Base-by-base conservation (phyloP, 805 yeast species). In the Sugiyamaella floridensis region DNA sequence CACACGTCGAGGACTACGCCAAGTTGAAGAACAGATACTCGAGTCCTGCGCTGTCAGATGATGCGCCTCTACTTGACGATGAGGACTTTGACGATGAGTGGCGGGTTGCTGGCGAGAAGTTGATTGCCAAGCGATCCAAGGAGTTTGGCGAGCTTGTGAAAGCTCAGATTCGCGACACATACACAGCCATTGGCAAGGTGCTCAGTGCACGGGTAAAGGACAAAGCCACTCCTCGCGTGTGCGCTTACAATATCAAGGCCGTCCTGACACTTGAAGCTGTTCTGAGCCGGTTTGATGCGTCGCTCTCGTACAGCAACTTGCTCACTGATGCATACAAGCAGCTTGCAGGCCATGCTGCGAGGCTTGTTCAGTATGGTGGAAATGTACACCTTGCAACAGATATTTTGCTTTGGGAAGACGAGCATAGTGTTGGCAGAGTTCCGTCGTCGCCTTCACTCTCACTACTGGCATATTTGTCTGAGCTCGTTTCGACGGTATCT, bases 41-140 rank as follows among this genome's bases (percentile, higher is more conserved):
- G 2, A 15, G 40, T 16, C 34, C 45, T 15, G 41, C 15, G 3
- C 37, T 32, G 8, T 28, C 26, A 26, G 49, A 20, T 19, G 49
- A 53, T 16, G 47, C 28, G n/a, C 8, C 37, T 4, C n/a, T 14
- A 32, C 37, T 32, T 8, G 52, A 44, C 10, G 50, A 51, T 20
- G 56, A 50, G 14, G 55, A 55, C 16, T 47, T 40, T 45, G 55
- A 55, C 10, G 57, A 48, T n/a, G 52, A 48, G n/a, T 55, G 57
- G 57, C 40, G 34, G 22, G 11, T 15, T 5, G 47, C 40, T 11
- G 55, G 51, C 5, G 44, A 45, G 9, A 3, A 14, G 37, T 4
- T 32, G 37, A 32, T 32, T 32, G 9, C 37, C n/a, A 14, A 32
- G 37, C 37, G 37, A 32, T 32, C 37, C 12, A 32, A 32, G 37